Base-by-base conservation (phyloP, 2,329 filamentous ascomycete genomes). In the Fusarium hostae region DNA sequence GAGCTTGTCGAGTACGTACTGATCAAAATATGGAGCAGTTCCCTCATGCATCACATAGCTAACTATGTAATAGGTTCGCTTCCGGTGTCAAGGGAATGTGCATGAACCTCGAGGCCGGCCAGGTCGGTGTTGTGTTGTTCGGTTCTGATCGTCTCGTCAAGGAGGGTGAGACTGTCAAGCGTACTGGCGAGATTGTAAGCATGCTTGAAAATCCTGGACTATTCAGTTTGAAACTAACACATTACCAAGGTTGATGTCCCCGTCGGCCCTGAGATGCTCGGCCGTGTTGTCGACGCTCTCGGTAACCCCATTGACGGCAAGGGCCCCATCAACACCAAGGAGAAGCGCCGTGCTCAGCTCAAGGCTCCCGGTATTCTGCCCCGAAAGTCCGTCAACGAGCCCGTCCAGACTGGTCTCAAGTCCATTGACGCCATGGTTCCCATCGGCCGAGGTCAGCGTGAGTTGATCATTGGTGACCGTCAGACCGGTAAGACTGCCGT, bases 41-140 rank as follows among this genome's bases (percentile, higher is more conserved):
- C 20, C 52, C 40, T 52, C 35, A 59, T 60, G 43, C 63, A 63
- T 61, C 48, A 39, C 10, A 34, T 50, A 63, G 48, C 70, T 79
- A 75, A 78, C 59, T 60, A n/a, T 37, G 9, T 30, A 66, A 51
- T 30, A 98, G 95, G 90, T 99, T 99, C 89, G 94, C 96, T 81
- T 99, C 96, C 77, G 96, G 96, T 86, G 96, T 98, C 87, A 98
- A 98, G 92, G 96, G 96, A 86, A 99, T 99, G 96, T 98, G 95
- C 94, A 98, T 99, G 95, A 99, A 99, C 93, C 92, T 99, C 87
- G 96, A 99, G 89, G 96, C 96, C 86, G 96, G 96, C 85, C 96
- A 98, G 88, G 96, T 99, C 88, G 96, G 96, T 97, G 95, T 99
- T 82, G 96, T 99, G 91, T 91, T 99, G 83, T 99, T 99, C 91